phyloP scores from a whole-genome alignment of 495 filamentous ascomycete genomes.

The Amorphotheca resinae region DNA sequence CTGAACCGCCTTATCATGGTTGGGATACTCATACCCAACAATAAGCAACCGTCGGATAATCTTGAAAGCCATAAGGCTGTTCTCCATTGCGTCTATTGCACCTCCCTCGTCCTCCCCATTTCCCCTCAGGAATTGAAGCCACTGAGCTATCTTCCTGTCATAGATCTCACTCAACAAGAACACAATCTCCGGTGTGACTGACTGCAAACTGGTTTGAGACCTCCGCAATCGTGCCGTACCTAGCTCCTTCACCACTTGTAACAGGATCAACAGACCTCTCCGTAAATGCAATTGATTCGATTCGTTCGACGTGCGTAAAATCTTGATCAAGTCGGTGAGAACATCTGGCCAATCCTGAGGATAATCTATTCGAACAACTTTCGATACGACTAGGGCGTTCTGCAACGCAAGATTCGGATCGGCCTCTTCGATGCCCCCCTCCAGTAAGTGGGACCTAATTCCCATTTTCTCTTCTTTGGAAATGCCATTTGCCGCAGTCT shows the following conservation, averaged over 20 bases:
- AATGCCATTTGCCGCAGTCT: constrained; percentile 56
- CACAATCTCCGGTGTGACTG: constrained; percentile 66
- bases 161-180: constrained; percentile 68
- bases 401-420: constrained; percentile 64
- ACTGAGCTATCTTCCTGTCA: constrained; percentile 54
- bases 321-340: constrained; percentile 43
- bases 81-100: constrained; percentile 50
- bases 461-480: constrained; percentile 57
- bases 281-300: constrained; percentile 43
- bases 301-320: constrained; percentile 38
- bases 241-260: constrained; percentile 83
- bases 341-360: constrained; percentile 67
- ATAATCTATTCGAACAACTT: constrained; percentile 79
- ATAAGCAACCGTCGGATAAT: constrained; percentile 68
- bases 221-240: constrained; percentile 61
- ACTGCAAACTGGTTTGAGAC: constrained; percentile 59
- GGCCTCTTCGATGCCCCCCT: constrained; percentile 61
- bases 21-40: constrained; percentile 71
- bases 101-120: constrained; percentile 43
- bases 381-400: constrained; percentile 76
- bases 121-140: constrained; percentile 47
- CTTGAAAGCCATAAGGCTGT: constrained; percentile 67
- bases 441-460: constrained; percentile 61
- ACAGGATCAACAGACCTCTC: constrained; percentile 60
- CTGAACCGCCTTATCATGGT: constrained; percentile 58